Evolutionary conservation across 805 yeast genomes (phyloP), one percentile per base, ranked within the genome.

Genomic region (Candida sonorensis): DNA sequence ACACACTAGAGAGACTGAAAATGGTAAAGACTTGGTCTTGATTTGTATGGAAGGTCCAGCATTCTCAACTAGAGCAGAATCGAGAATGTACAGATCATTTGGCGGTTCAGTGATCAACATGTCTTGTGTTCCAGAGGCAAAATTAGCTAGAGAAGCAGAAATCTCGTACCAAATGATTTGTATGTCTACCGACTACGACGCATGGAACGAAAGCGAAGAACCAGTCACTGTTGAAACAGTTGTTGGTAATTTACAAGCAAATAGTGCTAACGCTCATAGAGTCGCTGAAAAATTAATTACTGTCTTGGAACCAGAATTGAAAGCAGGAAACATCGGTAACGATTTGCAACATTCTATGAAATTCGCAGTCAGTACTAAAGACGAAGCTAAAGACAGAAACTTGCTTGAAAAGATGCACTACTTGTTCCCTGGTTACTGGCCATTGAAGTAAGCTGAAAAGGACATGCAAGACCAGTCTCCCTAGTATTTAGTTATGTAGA

Each of bases 31-130:
- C 50, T 62, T 83, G 37, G 82, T 94, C 6, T 75, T 92, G 25
- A 72, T 92, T 41, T 92, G 98, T 59, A 92, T 92, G 99, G 99
- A 90, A 62, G 99, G 99, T 26, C 99, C 99, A 3, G 95, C 92
- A 30, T 92, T 92, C 60, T 80, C 94, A 23, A 92, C 98, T 10
- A 73, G 99, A 44, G 97, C 98, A 8, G 99, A 92, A 63, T 87
- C 97, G 10, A 73, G 72, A 54, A 61, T 92, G 62, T 92, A 92
- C 66, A 65, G 72, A 41, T 63, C 82, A 22, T 83, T 92, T 80
- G 97, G 95, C 36, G 97, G 95, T 7, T 75, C 87, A 21, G 94
- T 92, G 35, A 92, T 92, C 58, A 92, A 92, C 66, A 92, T 92
- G 99, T 81, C 94, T 31, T 92, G 86, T 36, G 62, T 92, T 38